These are phyloP conservation scores for Thelephora aurantiotincta DNA, from an alignment of 768 basidiomycete species.

Conservation along the genomic window DNA sequence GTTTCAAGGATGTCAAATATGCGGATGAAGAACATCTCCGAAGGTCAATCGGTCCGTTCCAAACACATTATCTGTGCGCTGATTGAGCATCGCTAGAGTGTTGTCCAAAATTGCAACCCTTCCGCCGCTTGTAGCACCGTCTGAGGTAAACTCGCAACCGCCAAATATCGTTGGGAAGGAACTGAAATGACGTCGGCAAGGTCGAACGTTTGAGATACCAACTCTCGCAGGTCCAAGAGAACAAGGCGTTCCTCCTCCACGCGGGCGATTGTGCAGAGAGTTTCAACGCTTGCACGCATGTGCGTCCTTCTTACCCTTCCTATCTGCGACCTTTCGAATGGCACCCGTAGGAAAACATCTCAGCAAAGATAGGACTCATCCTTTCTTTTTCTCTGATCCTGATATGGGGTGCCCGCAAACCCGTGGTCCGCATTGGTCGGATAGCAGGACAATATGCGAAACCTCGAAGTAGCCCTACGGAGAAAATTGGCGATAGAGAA, in stretches of 20 bases:
- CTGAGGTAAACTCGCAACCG: constrained; percentile 54
- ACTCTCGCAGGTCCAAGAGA: constrained; percentile 63
- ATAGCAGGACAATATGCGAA: constrained; percentile 97
- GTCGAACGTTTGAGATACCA: constrained; percentile 77
- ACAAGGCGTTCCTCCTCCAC: constrained; percentile 88
- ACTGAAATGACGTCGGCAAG: constrained; percentile 21
- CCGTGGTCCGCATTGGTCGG: constrained; percentile 79
- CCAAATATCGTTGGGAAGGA: constrained; percentile 15
- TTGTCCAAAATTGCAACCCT: constrained; percentile 63
- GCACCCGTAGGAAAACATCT: constrained; percentile 58
- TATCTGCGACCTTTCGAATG: constrained; percentile 4
- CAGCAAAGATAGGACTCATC: constrained; percentile 80
- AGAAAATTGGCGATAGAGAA: constrained; percentile 60
- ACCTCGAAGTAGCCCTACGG: constrained; percentile 74
- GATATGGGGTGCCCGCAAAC: constrained; percentile 84
- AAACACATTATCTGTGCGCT: constrained; percentile 1
- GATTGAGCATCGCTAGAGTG: constrained; percentile 32
- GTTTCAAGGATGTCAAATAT: constrained; percentile 50
- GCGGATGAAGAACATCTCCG: constrained; percentile 47
- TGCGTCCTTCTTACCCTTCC: constrained; percentile 20
- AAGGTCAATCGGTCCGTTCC: constrained; percentile 23
- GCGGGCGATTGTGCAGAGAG: constrained; percentile 98
- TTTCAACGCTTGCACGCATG: constrained; percentile 82
- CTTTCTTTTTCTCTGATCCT: constrained; percentile 92
- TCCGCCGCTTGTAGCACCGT: constrained; percentile 85